Evolutionary conservation across 495 filamentous ascomycete species (phyloP), one percentile per base, ranked within the genome.

Genomic region (Penicillium taxi): DNA sequence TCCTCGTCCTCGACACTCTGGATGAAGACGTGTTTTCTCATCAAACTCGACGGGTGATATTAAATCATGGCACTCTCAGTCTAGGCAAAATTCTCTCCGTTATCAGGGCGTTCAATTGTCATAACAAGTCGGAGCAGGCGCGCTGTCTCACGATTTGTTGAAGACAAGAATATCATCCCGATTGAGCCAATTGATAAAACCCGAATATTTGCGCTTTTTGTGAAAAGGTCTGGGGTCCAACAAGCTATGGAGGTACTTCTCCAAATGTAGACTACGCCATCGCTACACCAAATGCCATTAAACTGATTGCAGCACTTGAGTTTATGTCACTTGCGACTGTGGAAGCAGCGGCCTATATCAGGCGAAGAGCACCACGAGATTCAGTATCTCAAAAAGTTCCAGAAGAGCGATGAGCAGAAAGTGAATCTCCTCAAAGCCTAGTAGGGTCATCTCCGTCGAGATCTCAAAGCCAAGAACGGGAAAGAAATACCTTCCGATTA

Each of bases 281-380:
- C n/a, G n/a, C n/a, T n/a, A n/a, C n/a, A n/a, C n/a, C 19, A 19
- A 20, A 37, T 2, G 38, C 56, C 11, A 53, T 1, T 4, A 18
- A 30, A 17, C 25, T 72, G 7, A 45, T 60, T 18, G 43, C 42
- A 13, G 56, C 49, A n/a, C 60, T 75, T 0, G 67, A 69, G n/a
- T 54, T 39, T 26, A 58, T 73, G 32, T 64, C 71, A 15, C 59
- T 74, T 8, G 68, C 70, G 2, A 72, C 72, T 18, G 53, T 52
- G 7, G 20, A 35, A 17, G 33, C 33, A 14, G 12, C 22, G 13
- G 33, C 33, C 9, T 4, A 25, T 15, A 24, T 35, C n/a, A 16
- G 26, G 20, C 4, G 16, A 4, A 34, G 47, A 23, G 35, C 34
- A 17, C 52, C 50, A n/a, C 36, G 56, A 3, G 29, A 15, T 41